phyloP scores from a whole-genome alignment of 2,329 filamentous ascomycete genomes.

The Aspergillaceae sp. region DNA sequence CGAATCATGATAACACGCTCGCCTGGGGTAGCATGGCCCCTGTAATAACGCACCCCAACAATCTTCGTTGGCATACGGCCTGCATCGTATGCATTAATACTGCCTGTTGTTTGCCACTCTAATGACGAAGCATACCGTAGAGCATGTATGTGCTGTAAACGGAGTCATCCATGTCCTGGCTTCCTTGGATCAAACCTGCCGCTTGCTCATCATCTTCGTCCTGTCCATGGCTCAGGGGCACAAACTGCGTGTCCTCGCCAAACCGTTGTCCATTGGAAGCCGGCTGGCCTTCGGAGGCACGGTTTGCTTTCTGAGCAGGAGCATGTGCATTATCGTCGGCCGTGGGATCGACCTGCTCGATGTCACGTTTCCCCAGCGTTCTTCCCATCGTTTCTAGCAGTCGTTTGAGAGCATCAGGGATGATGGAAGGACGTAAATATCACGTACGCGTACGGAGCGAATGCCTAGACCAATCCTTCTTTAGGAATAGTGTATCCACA shows the following conservation, averaged over 20 bases:
- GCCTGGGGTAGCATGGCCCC: constrained; percentile 52
- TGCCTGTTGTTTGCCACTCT: no score
- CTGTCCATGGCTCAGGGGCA: constrained; percentile 23
- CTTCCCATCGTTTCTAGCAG: constrained; percentile 6
- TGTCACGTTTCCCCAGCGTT: constrained; percentile 11
- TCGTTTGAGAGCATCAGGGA: no score
- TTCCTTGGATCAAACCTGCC: constrained; percentile 22
- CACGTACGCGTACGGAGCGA: no score
- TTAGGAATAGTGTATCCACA: no score
- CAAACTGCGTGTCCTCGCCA: constrained; percentile 18
- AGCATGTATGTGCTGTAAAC: constrained; percentile 26
- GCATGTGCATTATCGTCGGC: constrained; percentile 11
- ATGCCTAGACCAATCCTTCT: no score
- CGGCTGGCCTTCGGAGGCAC: neutral
- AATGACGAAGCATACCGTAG: constrained; percentile 28
- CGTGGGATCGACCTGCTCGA: constrained; percentile 22
- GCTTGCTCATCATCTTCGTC: constrained; percentile 32
- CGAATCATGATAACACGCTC: constrained; percentile 56
- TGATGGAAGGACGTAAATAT: no score
- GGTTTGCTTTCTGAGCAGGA: constrained; percentile 6
- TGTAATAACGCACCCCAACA: constrained; percentile 56
- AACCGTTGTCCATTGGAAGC: constrained; percentile 17
- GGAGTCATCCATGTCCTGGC: constrained; percentile 29
- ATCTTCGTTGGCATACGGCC: constrained; percentile 45
- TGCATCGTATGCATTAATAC: constrained; percentile 1